These are phyloP conservation scores for Fusarium graminum DNA, from an alignment of 2,329 filamentous ascomycete species.

Conservation along the genomic window DNA sequence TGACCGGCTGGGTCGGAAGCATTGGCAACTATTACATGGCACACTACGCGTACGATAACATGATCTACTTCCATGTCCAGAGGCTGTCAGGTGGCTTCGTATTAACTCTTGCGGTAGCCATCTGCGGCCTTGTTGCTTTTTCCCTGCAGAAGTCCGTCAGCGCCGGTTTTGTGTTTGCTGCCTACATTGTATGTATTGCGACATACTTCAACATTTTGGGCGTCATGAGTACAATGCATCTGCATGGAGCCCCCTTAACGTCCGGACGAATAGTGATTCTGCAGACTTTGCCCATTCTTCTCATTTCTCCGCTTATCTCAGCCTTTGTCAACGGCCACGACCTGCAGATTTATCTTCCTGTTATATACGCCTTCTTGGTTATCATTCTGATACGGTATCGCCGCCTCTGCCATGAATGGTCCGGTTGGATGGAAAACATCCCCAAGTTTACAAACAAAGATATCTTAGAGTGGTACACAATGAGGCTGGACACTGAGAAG, in stretches of 20 bases:
- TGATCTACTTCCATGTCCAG: conserved; percentile 41
- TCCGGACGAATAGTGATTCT: conserved; percentile 31
- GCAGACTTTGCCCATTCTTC: conserved; percentile 29
- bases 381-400: conserved; percentile 25
- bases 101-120: conserved; percentile 11
- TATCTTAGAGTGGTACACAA: conserved; percentile 32
- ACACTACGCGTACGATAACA: conserved; percentile 40
- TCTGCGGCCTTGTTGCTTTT: conserved; percentile 31
- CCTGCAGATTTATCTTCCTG: conserved; percentile 30
- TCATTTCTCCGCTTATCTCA: conserved; percentile 34
- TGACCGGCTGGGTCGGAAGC: conserved; percentile 40
- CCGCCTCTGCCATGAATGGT: conserved; percentile 35
- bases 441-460: conserved; percentile 32
- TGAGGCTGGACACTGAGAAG: neutral
- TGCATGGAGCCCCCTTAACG: conserved; percentile 23
- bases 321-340: conserved; percentile 36
- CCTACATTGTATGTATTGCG: conserved; percentile 30
- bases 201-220: conserved; percentile 40
- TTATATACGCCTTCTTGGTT: conserved; percentile 35
- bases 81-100: conserved; percentile 36
- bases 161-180: conserved; percentile 33
- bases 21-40: conserved; percentile 37
- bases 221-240: conserved; percentile 41
- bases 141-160: conserved; percentile 25
- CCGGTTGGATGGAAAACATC: conserved; percentile 37